phyloP scores from a whole-genome alignment of 192 early-diverging fungal species.

The Backusella australiensis region DNA sequence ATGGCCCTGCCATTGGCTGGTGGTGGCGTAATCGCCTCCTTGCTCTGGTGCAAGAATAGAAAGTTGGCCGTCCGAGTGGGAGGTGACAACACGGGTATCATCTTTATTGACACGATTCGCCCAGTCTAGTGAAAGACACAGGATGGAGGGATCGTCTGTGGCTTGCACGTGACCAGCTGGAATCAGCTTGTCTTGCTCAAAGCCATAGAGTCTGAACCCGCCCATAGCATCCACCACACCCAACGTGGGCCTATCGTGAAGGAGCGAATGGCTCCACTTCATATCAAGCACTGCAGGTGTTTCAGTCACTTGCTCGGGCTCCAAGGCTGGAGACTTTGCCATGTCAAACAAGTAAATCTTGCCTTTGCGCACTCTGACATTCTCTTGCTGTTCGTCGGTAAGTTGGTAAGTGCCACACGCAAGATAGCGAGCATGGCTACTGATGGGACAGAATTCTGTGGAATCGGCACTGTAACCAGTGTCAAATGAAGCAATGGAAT shows the following conservation, averaged over 20 bases:
- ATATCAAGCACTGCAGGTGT: constrained; percentile 70
- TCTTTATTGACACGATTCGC: constrained; percentile 53
- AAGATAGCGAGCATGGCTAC: constrained; percentile 42
- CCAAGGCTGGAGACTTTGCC: background rate
- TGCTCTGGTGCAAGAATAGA: constrained; percentile 47
- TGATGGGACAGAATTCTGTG: constrained; percentile 67
- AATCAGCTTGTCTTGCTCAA: constrained; percentile 13
- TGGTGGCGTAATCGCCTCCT: constrained; percentile 26
- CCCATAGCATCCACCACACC: constrained; percentile 66
- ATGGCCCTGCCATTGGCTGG: constrained; percentile 74
- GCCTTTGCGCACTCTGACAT: constrained; percentile 30
- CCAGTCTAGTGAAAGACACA: constrained; percentile 92
- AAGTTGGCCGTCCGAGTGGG: constrained; percentile 77
- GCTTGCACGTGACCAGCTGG: constrained; percentile 39
- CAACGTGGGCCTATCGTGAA: constrained; percentile 45
- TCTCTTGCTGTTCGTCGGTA: constrained; percentile 36
- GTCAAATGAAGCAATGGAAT: constrained; percentile 54
- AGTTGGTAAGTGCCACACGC: constrained; percentile 76
- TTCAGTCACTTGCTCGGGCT: constrained; percentile 49
- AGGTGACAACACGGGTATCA: constrained; percentile 50
- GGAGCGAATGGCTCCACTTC: constrained; percentile 66
- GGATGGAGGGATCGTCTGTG: constrained; percentile 42
- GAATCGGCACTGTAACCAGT: constrained; percentile 71
- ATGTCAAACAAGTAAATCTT: constrained; percentile 32
- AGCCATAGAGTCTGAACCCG: constrained; percentile 47